Base-by-base conservation (phyloP, 2,329 filamentous ascomycete species). In the Sclerotinia spermophila region DNA sequence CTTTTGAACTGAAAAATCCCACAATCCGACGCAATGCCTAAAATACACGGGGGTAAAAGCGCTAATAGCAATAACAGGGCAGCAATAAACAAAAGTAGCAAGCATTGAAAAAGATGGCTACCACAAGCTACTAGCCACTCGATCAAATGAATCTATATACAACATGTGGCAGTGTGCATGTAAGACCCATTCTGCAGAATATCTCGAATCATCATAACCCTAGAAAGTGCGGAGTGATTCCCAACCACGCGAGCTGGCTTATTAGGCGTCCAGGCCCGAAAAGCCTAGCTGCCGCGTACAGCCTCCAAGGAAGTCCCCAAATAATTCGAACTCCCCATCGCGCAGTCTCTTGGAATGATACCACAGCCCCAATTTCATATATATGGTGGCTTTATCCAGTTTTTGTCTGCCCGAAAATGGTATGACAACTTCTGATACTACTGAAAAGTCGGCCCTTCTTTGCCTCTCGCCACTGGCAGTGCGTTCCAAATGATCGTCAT, bases 261-360 rank as follows among this genome's bases (percentile, higher is more conserved):
- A 27, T 61, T 48, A 56, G 66, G 55, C 15, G 62, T n/a, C n/a
- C 21, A 68, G 66, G 66, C 55, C 55, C 55, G 55, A 40, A 10
- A 30, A 48, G 55, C 66, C 55, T 62, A 62, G 55, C n/a, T 30
- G 44, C 55, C 56, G 27, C 33, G n/a, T 40, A 44, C 24, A 48
- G 27, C 15, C 19, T 24, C 21, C 24, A 60, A n/a, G 24, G 56
- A n/a, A 59, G 11, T 53, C 56, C 17, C 15, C n/a, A 59, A 59
- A 27, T 5, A 62, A 44, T 44, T 42, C 42, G 19, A 35, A 48
- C 19, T 48, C 27, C 13, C 19, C 45, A 40, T 10, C 33, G 13
- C 5, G 10, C 5, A 53, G 24, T 19, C 27, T 66, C 45, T 53
- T 53, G 35, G 30, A 62, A 24, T 27, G 17, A 59, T 13, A 24